Conservation (phyloP, 2,329 filamentous ascomycete genomes). For the Chalara sp. region DNA sequence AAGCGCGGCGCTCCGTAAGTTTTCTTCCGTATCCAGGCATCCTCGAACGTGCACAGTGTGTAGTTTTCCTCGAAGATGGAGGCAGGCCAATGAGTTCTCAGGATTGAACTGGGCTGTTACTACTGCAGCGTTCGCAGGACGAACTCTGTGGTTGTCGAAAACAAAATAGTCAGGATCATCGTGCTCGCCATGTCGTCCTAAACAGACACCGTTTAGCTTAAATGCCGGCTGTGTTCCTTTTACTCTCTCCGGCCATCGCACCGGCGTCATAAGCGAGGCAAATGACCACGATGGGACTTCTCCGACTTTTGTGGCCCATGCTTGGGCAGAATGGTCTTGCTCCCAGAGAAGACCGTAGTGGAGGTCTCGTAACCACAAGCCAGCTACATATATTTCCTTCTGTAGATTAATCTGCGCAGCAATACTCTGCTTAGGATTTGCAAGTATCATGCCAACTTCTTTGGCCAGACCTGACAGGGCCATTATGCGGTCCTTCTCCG, state of each 20-base stretch:
- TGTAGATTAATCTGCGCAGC: neutral
- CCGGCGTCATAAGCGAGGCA: neutral
- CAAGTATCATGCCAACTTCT: constrained; percentile 1
- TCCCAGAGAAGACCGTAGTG: constrained; percentile 3
- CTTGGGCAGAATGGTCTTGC: neutral
- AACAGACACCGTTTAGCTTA: neutral
- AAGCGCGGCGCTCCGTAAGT: neutral
- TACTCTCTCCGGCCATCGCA: neutral
- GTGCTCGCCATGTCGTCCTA: neutral
- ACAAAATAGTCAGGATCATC: neutral
- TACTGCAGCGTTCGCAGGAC: neutral
- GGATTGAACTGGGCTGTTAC: neutral
- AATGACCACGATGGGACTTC: constrained; percentile 3
- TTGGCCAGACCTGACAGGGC: constrained; percentile 2
- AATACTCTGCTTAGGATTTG: neutral
- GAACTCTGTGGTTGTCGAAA: neutral
- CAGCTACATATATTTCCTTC: constrained; percentile 3
- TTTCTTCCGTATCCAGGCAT: neutral
- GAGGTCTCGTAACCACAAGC: constrained; percentile 4
- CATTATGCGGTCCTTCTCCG: constrained; percentile 1
- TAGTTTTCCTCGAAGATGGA: constrained; percentile 1
- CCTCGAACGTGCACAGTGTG: constrained; percentile 1
- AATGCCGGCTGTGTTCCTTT: neutral
- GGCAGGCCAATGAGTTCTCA: constrained; percentile 1
- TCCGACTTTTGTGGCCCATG: neutral